Percentiles rank a stretch among this genome's conserved stretches.
Evolutionary conservation across 2,329 filamentous ascomycete genomes (phyloP).

Genomic region (Malbranchea zuffiana): DNA sequence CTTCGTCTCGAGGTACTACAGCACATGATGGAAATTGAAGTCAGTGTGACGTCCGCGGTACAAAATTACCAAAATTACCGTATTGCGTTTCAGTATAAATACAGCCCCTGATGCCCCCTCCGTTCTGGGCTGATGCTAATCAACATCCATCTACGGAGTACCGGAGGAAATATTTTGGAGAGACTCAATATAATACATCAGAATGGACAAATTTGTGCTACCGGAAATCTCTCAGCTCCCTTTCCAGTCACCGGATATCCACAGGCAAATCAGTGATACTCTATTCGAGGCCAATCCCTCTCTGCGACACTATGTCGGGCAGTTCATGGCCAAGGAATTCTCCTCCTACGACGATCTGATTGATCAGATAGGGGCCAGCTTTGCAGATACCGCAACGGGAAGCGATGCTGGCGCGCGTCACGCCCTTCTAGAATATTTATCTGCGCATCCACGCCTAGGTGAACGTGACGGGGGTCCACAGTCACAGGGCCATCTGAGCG

Average conservation of each 20-base stretch:
- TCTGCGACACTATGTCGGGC: conserved; percentile 58
- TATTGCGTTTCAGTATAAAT: too few species aligned
- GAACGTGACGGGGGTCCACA: conserved; percentile 29
- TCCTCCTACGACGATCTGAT: conserved; percentile 60
- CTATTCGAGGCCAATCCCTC: conserved; percentile 78
- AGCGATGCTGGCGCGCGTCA: conserved; percentile 39
- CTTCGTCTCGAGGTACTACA: too few species aligned
- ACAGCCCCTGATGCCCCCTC: too few species aligned
- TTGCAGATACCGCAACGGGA: conserved; percentile 49
- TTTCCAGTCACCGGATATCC: conserved; percentile 10
- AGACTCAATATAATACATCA: neutral
- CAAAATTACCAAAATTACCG: too few species aligned
- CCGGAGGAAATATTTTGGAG: neutral
- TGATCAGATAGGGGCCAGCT: conserved; percentile 50
- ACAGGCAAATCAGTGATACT: conserved; percentile 50
- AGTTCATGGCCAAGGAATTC: conserved; percentile 43
- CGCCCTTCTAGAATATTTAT: conserved; percentile 61
- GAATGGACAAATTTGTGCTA: conserved; percentile 4
- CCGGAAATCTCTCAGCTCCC: conserved; percentile 10
- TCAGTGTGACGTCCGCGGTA: too few species aligned
- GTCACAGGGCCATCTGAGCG: conserved; percentile 59
- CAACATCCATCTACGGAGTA: neutral
- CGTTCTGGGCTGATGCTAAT: too few species aligned
- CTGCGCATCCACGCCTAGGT: conserved; percentile 73
- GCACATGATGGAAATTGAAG: too few species aligned